Conservation (phyloP, 768 basidiomycete species). For the Vararia minispora region DNA sequence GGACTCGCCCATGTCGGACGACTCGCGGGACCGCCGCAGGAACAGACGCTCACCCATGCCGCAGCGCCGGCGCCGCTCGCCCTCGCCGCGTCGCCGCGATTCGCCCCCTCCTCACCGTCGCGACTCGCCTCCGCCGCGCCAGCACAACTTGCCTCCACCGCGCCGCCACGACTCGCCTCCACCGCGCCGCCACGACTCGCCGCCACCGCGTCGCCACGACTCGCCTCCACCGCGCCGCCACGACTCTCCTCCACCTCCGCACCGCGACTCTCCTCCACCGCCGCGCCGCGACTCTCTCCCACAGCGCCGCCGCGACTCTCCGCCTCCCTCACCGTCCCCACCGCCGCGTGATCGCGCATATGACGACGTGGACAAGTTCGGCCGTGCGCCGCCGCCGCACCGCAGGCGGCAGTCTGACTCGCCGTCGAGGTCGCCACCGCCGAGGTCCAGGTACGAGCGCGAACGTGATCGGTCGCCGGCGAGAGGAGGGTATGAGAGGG, state of each 20-base stretch:
- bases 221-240: slow-evolving; percentile 3
- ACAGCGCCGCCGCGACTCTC: slow-evolving; percentile 10
- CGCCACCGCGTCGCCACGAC: slow-evolving; percentile 15
- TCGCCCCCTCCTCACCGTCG: slow-evolving; percentile 14
- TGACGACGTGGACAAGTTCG: slow-evolving; percentile 1
- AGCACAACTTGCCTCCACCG: slow-evolving; percentile 10
- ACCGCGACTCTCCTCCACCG: slow-evolving; percentile 9
- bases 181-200: slow-evolving; percentile 15
- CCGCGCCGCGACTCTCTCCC: slow-evolving; percentile 5
- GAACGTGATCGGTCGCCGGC: background rate
- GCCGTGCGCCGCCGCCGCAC: slow-evolving; percentile 4
- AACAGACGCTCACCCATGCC: slow-evolving; percentile 24
- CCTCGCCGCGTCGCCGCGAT: slow-evolving; percentile 9
- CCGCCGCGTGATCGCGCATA: slow-evolving; percentile 6
- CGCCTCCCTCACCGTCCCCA: slow-evolving; percentile 8
- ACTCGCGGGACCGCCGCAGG: slow-evolving; percentile 17
- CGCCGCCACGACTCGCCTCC: slow-evolving; percentile 13
- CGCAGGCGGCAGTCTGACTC: background rate
- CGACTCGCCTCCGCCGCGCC: slow-evolving; percentile 16
- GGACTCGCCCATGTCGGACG: slow-evolving; percentile 26
- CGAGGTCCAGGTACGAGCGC: background rate
- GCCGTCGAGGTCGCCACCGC: background rate
- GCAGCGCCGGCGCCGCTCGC: slow-evolving; percentile 17
- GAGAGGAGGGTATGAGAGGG: background rate
- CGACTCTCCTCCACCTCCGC: slow-evolving; percentile 3